These are phyloP conservation scores for Brassica napus DNA, from an alignment of 345 rosid species.

Conservation along the genomic window DNA sequence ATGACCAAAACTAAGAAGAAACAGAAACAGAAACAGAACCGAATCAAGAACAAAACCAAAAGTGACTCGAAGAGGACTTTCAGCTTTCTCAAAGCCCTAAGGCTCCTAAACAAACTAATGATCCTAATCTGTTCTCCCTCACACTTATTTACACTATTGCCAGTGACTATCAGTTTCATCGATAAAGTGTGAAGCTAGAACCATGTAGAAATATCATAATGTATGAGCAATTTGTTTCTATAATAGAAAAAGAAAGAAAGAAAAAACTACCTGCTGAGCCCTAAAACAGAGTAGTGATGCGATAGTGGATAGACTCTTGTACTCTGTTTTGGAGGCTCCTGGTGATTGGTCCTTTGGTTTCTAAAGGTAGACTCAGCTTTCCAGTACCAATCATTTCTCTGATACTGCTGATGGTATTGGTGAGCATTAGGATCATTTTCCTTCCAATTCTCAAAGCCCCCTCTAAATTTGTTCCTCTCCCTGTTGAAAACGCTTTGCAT, in stretches of 20 bases:
- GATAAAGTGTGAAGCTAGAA: background rate
- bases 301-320: slow-evolving; percentile 62
- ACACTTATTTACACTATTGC: background rate
- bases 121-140: background rate
- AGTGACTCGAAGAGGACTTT: background rate
- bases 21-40: background rate
- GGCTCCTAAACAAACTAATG: background rate
- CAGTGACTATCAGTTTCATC: slow-evolving; percentile 2
- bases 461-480: slow-evolving; percentile 71
- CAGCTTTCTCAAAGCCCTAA: background rate
- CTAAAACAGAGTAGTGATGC: slow-evolving; percentile 87
- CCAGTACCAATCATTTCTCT: slow-evolving; percentile 99
- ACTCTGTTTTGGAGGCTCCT: slow-evolving; percentile 57
- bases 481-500: slow-evolving; percentile 98
- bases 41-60: slow-evolving; percentile 3
- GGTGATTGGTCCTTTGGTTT: slow-evolving; percentile 60
- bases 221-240: no score
- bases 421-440: slow-evolving; percentile 64
- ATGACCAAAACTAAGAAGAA: background rate
- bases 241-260: background rate
- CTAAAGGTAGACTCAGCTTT: slow-evolving; percentile 66
- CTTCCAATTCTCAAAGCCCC: slow-evolving; percentile 80
- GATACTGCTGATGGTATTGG: slow-evolving; percentile 76
- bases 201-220: background rate
- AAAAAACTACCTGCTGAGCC: slow-evolving; percentile 74